A percentile compares a stretch with the other conserved stretches of the same genome.
phyloP scores from a whole-genome alignment of 371 early-diverging fungal genomes.

The Lichtheimia ornata region DNA sequence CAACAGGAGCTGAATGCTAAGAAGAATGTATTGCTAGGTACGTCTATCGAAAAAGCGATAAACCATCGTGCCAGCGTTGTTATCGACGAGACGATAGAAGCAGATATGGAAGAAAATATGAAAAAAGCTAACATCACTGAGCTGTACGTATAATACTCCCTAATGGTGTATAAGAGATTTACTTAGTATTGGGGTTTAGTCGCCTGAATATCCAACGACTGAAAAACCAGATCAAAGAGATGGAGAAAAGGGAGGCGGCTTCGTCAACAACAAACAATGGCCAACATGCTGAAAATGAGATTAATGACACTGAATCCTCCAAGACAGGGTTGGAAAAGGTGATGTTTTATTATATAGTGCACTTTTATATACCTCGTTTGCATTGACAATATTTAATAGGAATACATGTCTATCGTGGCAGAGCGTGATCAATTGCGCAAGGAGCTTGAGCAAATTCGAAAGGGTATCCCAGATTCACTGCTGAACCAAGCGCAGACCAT shows the following conservation, averaged over 20 bases:
- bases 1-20: background rate
- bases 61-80: slow-evolving; percentile 40
- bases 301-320: slow-evolving; percentile 44
- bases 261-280: slow-evolving; percentile 10
- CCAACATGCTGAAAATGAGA: slow-evolving; percentile 21
- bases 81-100: slow-evolving; percentile 32
- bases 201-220: slow-evolving; percentile 40
- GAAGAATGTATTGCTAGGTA: slow-evolving; percentile 10
- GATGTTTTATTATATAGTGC: background rate
- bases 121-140: slow-evolving; percentile 56
- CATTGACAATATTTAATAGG: slow-evolving; percentile 24
- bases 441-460: slow-evolving; percentile 64
- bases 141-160: slow-evolving; percentile 25
- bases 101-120: slow-evolving; percentile 48
- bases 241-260: slow-evolving; percentile 26
- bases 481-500: slow-evolving; percentile 50
- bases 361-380: background rate
- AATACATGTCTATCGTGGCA: slow-evolving; percentile 62
- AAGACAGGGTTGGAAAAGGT: slow-evolving; percentile 69
- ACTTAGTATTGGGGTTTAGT: slow-evolving; percentile 11
- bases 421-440: slow-evolving; percentile 65
- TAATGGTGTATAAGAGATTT: background rate
- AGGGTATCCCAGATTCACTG: slow-evolving; percentile 50
- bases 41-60: slow-evolving; percentile 32
- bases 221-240: slow-evolving; percentile 41